Evolutionary conservation across 2,329 filamentous ascomycete genomes (phyloP), one percentile per base, ranked within the genome.

Genomic region (Cadophora sp.): DNA sequence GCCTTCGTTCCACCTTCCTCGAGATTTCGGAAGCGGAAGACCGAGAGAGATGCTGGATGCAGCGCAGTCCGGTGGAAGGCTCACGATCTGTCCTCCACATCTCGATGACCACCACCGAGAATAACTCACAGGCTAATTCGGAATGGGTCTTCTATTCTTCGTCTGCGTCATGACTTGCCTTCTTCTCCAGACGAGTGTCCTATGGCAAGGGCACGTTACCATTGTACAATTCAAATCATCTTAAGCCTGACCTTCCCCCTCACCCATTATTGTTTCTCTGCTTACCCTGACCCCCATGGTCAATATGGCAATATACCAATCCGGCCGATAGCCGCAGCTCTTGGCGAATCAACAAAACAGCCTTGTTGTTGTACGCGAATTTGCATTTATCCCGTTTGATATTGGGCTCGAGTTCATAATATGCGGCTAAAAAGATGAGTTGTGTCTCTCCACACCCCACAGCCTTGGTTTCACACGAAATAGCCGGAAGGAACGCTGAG

Each of bases 121-220:
- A 56, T 56, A 56, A 39, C 33, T 39, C 53, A 39, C 53, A 56
- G 53, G 30, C 53, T 56, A 39, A 56, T 56, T 56, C 33, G 33
- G 53, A 39, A 39, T 39, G 53, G 33, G 18, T 39, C 18, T 39
- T 56, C 24, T 56, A 39, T 53, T 56, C 53, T 56, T 56, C 53
- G 53, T 39, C 33, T 39, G 30, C 33, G 33, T 56, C 53, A 56
- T 56, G 53, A 56, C 51, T 55, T 55, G 51, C 27, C 51, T 55
- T 14, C 27, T 55, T 22, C 18, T 22, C n/a, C 20, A 56, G 30
- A 39, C 3, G 16, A 20, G 30, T 22, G 20, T 16, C 33, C 6
- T 39, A n/a, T 56, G 30, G n/a, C 27, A 33, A 39, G 33, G 30
- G 33, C 53, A 22, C 53, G 30, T 39, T 56, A 36, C 30, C 30